Evolutionary conservation across 805 yeast species (phyloP).

Genomic region (Blastobotrys americana): DNA sequence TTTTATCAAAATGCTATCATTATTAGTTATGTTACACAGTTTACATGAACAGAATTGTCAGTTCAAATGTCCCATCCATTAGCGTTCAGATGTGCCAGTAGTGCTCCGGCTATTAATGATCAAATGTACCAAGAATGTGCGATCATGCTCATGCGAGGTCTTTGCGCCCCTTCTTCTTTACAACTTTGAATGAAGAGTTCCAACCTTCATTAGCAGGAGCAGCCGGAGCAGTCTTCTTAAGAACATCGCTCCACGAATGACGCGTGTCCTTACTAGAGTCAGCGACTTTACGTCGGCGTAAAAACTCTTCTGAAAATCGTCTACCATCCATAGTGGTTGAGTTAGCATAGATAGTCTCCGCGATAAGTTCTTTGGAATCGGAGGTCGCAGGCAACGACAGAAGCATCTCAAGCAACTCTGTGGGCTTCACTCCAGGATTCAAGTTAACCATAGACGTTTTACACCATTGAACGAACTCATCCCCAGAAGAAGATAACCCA

Average conservation of each 20-base stretch:
- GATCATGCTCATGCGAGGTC: too few relatives aligned
- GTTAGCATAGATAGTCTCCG: slow-evolving; percentile 85
- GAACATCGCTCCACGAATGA: slow-evolving; percentile 68
- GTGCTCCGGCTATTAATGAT: too few relatives aligned
- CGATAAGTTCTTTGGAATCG: slow-evolving; percentile 77
- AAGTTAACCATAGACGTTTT: slow-evolving; percentile 38
- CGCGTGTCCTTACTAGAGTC: slow-evolving; percentile 46
- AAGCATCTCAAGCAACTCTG: slow-evolving; percentile 73
- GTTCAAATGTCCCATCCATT: too few relatives aligned
- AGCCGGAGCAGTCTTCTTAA: slow-evolving; percentile 33
- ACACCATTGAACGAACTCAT: slow-evolving; percentile 37
- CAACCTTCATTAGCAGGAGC: slow-evolving; percentile 28
- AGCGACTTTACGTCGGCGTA: slow-evolving; percentile 65
- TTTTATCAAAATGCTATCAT: too few relatives aligned
- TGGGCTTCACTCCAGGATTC: slow-evolving; percentile 66
- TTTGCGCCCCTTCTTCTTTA: slow-evolving; percentile 55
- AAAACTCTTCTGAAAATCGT: slow-evolving; percentile 84
- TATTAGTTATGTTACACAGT: too few relatives aligned
- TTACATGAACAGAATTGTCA: too few relatives aligned
- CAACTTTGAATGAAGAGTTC: slow-evolving; percentile 51
- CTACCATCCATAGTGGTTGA: slow-evolving; percentile 91
- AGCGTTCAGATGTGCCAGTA: too few relatives aligned
- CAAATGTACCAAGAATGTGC: too few relatives aligned
- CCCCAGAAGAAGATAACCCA: slow-evolving; percentile 24
- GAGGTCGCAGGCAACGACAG: slow-evolving; percentile 68